Evolutionary conservation across 768 basidiomycete species (phyloP).

Genomic region (Cystofilobasidium macerans): DNA sequence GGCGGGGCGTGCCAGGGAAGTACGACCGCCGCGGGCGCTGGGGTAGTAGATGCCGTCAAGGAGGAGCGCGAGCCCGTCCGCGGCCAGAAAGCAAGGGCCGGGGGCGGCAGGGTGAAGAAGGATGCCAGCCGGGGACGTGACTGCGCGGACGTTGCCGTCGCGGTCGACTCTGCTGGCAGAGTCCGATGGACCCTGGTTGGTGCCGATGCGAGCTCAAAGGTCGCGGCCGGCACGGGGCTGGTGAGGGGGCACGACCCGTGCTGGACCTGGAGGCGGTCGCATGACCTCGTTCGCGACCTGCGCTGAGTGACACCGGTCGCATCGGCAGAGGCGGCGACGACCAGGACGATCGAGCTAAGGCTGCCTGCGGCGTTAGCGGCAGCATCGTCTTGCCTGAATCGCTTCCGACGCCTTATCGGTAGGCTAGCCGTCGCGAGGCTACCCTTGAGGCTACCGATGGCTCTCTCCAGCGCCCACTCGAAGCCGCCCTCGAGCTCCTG

Average conservation of each 20-base stretch:
- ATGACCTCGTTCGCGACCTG: background rate
- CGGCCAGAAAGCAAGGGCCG: too few relatives aligned
- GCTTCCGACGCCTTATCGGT: background rate
- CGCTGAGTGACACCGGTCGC: background rate
- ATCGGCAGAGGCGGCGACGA: background rate
- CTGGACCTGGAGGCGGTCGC: background rate
- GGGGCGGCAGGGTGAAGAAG: too few relatives aligned
- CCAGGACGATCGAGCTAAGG: too few relatives aligned
- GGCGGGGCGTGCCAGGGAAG: too few relatives aligned
- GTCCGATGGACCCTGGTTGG: background rate
- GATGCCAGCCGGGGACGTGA: too few relatives aligned
- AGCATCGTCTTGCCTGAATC: too few relatives aligned
- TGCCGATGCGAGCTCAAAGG: too few relatives aligned
- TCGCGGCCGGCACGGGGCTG: background rate
- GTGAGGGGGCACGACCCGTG: background rate
- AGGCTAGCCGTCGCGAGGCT: background rate
- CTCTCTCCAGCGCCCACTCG: background rate
- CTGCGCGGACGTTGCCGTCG: too few relatives aligned
- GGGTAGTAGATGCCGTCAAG: background rate
- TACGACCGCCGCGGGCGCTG: background rate
- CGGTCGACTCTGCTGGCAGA: too few relatives aligned
- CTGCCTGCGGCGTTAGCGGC: background rate
- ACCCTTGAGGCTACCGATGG: background rate
- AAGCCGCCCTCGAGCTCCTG: conserved; percentile 4
- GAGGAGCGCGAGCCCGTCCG: background rate